Base-by-base conservation (phyloP, 768 basidiomycete species). In the Candolleomyces efflorescens region DNA sequence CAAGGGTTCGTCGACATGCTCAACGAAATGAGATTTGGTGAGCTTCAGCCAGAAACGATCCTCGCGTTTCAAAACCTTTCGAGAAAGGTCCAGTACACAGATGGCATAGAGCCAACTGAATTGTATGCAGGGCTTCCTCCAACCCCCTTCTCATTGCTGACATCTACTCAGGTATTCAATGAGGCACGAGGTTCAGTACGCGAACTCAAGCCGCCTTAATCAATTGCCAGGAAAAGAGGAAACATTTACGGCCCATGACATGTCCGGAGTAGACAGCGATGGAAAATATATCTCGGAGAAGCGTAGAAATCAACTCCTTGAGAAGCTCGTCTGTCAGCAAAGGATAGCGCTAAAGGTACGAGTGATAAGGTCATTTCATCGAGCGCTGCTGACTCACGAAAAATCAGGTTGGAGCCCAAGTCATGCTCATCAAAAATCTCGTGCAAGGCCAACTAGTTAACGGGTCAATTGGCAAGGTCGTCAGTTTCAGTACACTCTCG, bases 21-120 rank as follows among this genome's bases (percentile, higher is more conserved):
- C 44, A 95, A 95, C 65, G 80, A 83, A 53, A 89, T 96, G 87
- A 84, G 94, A 18, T 86, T 87, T 63, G 94, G 94, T 1, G 71
- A 70, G 43, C 68, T 92, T 46, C 73, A 79, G 20, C 54, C 71
- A 0, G 67, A 70, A 5, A 79, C 79, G 2, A 68, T 76, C 3
- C 61, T 63, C 10, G 73, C 75, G 3, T 92, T 97, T 72, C 68
- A 70, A 47, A 62, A 62, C 0, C 78, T 95, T 20, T 76, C 79
- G 2, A 80, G 92, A 15, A 64, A 69, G 22, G 77, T 92, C 10
- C 58, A 58, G 1, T 93, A 92, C 64, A 67, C 73, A 1, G 92
- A 94, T 62, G 85, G 83, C 1, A 85, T 94, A 55, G 80, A 86
- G 55, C 90, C 94, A 5, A 94, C 92, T 0, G 89, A 93, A 65